Base-by-base conservation (phyloP, 208 protist genomes). In the Wallacemonas sp. region DNA sequence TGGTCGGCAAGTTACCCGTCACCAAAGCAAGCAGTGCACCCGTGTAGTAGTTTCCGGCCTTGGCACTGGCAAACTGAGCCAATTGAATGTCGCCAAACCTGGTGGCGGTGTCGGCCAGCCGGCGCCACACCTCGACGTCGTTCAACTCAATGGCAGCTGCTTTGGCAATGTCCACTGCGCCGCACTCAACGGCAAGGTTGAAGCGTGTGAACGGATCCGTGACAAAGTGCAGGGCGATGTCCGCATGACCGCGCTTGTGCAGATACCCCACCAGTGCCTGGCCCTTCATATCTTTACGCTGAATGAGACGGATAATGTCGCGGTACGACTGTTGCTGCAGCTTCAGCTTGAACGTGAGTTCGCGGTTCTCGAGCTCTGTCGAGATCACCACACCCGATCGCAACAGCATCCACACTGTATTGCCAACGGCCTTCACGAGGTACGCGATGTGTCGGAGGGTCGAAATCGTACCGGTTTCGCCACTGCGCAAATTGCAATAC, bases 211-310 rank as follows among this genome's bases (percentile, higher is more conserved):
- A 71, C 34, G 98, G 85, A 74, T 99, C 98, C 50, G 91, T 96
- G 21, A 99, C 98, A 75, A 99, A 99, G 66, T 98, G 90, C 26
- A 99, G 81, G 1, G 98, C 98, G 41, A 99, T 87, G 66, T 99
- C 94, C 1, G 97, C 93, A 75, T 98, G 97, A 22, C 97, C 97
- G 73, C 98, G 98, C 70, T 98, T 92, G 85, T 99, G 98, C 8
- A 99, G 81, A 73, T 99, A 99, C 5, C 94, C 92, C 44, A 99
- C 98, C 59, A 99, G 96, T 1, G 97, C 87, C 67, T 99, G 93
- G 15, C 98, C 98, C 52, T 94, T 78, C 9, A 99, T 81, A 41
- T 97, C 91, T 2, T 88, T 83, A 54, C 62, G 45, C 66, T 90
- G 85, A 24, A 99, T 92, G 64, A 99, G 98, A 17, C 85, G 83